A percentile compares a stretch with the other conserved stretches of the same genome.
Evolutionary conservation across 192 early-diverging fungal genomes (phyloP).

Genomic region (Coemansia sp.): DNA sequence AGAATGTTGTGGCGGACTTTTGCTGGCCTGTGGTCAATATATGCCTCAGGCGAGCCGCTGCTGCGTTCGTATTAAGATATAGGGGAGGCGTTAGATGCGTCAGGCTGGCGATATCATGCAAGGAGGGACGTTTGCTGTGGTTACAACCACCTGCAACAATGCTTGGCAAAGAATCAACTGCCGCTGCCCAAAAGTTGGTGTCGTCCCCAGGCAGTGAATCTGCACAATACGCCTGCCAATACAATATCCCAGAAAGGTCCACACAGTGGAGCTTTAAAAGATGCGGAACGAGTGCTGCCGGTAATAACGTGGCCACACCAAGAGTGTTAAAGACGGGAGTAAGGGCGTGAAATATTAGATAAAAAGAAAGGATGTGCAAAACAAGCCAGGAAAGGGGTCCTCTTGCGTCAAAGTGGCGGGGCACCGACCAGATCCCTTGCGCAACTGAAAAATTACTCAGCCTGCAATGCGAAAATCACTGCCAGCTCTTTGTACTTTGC

Average conservation of each 20-base stretch:
- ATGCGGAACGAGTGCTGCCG: neutral
- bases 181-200: neutral
- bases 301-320: too few species aligned
- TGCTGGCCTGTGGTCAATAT: neutral
- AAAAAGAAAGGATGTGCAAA: neutral
- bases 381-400: neutral
- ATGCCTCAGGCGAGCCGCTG: neutral
- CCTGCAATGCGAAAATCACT: neutral
- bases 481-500: neutral
- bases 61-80: conserved; percentile 1
- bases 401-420: neutral
- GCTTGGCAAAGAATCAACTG: neutral
- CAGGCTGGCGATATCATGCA: neutral
- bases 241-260: too few species aligned
- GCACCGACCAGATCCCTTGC: neutral
- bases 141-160: neutral
- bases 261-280: conserved; percentile 3
- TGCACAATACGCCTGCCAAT: too few species aligned
- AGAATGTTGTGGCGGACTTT: neutral
- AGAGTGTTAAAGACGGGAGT: neutral
- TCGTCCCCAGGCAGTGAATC: neutral
- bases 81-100: conserved; percentile 1
- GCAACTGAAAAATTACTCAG: conserved; percentile 3
- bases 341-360: neutral
- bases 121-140: neutral